A percentile compares a stretch with the other conserved stretches of the same genome.
Conservation (phyloP, 257 asterid genomes). For the Nicotiana knightiana region DNA sequence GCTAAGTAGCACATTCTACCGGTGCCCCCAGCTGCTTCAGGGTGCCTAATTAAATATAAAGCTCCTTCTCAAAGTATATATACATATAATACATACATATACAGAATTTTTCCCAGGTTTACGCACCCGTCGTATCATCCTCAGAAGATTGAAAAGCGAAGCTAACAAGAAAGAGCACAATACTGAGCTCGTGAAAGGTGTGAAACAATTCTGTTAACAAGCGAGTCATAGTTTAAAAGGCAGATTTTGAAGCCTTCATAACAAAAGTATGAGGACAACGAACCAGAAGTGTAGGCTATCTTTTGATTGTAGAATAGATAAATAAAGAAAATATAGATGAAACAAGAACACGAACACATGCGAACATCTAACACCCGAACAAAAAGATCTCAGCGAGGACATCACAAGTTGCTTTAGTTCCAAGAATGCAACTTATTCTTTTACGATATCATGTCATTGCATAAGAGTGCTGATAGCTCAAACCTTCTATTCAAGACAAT, state of each 20-base stretch:
- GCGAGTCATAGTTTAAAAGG: not conserved
- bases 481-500: not conserved
- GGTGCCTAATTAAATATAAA: too few species aligned
- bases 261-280: not conserved
- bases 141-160: not conserved
- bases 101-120: too few species aligned
- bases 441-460: not conserved
- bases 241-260: not conserved
- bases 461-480: slow-evolving; percentile 3
- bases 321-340: not conserved
- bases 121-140: not conserved
- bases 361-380: not conserved
- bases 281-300: not conserved
- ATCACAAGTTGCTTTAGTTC: not conserved
- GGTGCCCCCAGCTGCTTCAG: too few species aligned
- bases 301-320: not conserved
- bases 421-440: not conserved
- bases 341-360: not conserved
- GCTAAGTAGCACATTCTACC: too few species aligned
- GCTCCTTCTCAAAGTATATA: too few species aligned
- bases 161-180: not conserved
- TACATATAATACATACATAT: too few species aligned
- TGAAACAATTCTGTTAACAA: not conserved
- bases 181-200: not conserved
- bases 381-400: not conserved